Base-by-base conservation (phyloP, 129 eudicot genomes). In the Dittrichia graveolens region DNA sequence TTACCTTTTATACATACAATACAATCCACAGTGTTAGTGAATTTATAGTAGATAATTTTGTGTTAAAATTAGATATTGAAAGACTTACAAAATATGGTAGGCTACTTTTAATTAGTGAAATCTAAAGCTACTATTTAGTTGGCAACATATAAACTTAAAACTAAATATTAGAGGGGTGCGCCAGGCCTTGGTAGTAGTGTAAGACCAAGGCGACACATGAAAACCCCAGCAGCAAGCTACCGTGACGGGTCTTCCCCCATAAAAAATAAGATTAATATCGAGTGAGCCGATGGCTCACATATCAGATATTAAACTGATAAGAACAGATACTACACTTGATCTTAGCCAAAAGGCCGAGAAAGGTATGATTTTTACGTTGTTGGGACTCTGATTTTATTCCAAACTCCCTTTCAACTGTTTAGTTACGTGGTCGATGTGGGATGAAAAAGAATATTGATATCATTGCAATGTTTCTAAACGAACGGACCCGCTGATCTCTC, bases 291-390 rank as follows among this genome's bases (percentile, higher is more conserved):
- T 78, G 50, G 39, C 31, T 42, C 66, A 78, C 72, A 7, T 78
- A 78, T 78, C 60, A 70, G 82, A 78, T 78, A 78, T 69, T 69
- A 69, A 77, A 77, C 71, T 77, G 89, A 87, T 87, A 87, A 87
- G 87, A 84, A 87, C 89, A 87, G 83, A 84, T 81, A 79, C 87
- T 85, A 83, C 87, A 83, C 88, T 83, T 86, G 92, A 86, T 86
- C 92, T 86, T 81, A 86, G 84, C 86, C 88, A 86, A 83, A 83
- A 86, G 86, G 91, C 91, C 88, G 88, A 83, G 88, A 86, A 86
- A 86, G 88, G 87, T 86, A 86, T 86, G 87, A 0, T 24, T 18
- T 12, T 47, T 0, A 24, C 31, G 31, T 7, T 47, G 13, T 11
- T 8, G 11, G 5, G 45, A 15, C 65, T 60, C 13, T 60, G 45